Base-by-base conservation (phyloP, 2,329 filamentous ascomycete species). In the Coleophoma eucalyptorum region DNA sequence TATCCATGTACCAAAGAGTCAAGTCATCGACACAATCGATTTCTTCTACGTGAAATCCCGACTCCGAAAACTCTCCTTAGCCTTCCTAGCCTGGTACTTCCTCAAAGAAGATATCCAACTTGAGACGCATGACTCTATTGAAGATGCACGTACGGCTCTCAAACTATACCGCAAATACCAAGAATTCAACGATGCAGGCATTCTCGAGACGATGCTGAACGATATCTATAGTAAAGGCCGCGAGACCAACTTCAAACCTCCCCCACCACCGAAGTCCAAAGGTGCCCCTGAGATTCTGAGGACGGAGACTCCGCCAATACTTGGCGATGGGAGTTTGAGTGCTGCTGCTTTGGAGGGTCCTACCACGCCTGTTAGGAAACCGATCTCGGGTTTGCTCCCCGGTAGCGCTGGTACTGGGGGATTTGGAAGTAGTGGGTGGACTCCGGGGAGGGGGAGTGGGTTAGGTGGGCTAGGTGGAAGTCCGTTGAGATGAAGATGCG, bases 41-140 rank as follows among this genome's bases (percentile, higher is more conserved):
- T 78, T 96, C 2, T 97, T 96, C 73, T 95, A 89, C 69, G 84
- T 96, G 52, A 84, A 87, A 50, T 78, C 82, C 15, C 86, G 90
- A 32, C 80, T 90, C 48, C 84, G 95, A n/a, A 94, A 92, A 65
- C 80, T 99, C 2, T 94, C 88, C 7, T 77, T 99, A 18, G 89
- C 93, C 26, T 97, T 97, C 67, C 73, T 99, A 16, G 92, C 94
- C 0, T 96, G 91, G 87, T 85, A 86, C 48, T 79, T 99, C 8
- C 83, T 99, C 40, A 91, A 91, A 62, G 90, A 97, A 69, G 90
- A 93, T 63, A 97, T 99, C 54, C 95, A 99, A 69, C 80, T 90
- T 63, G 88, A 90, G 58, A 90, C 86, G 6, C 95, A 99, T 69
- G 94, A 99, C 69, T 93, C 87, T 11, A 95, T 99, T 59, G 94